Base-by-base conservation (phyloP, 345 rosid genomes). In the Geranium rotundifolium region DNA sequence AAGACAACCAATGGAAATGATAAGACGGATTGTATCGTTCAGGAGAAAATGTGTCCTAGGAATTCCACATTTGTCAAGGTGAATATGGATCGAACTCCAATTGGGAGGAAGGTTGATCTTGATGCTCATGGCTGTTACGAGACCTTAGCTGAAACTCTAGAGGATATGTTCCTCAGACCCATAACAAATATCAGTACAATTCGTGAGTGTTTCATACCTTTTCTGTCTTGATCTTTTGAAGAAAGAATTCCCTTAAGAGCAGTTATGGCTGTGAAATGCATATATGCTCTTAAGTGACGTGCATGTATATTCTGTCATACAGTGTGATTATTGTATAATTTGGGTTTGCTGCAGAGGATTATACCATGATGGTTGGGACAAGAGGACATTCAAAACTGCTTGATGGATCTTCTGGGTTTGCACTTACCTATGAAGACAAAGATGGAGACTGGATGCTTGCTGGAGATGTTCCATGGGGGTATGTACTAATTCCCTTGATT, bases 391-490 rank as follows among this genome's bases (percentile, higher is more conserved):
- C 77, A 29, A 76, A 75, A 63, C 77, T 87, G 74, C 82, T 84
- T 67, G 84, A 84, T 72, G 91, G 85, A 30, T 87, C 88, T 64
- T 85, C 86, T 31, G 93, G 83, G 56, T 89, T 84, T 72, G 85
- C 84, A 67, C 81, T 89, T 54, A 82, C 95, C 19, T 92, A 85
- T n/a, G 88, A 92, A 77, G 98, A 92, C 71, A 89, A 80, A 73
- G 98, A 92, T 0, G 98, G 97, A 60, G 98, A 92, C 75, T 34
- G 41, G 41, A 34, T 34, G 41, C 41, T 34, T 34, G 91, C 85
- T 63, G 98, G 98, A 29, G 98, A 92, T 77, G 93, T 89, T 57
- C 98, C 98, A 17, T 92, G 98, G 98, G 81, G 83, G 98, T 89
- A 82, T 54, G 77, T 74, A 62, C 63, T 7, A 19, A 29, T 8